Evolutionary conservation across 2,329 filamentous ascomycete species (phyloP).

Genomic region (Fusarium duplospermum): DNA sequence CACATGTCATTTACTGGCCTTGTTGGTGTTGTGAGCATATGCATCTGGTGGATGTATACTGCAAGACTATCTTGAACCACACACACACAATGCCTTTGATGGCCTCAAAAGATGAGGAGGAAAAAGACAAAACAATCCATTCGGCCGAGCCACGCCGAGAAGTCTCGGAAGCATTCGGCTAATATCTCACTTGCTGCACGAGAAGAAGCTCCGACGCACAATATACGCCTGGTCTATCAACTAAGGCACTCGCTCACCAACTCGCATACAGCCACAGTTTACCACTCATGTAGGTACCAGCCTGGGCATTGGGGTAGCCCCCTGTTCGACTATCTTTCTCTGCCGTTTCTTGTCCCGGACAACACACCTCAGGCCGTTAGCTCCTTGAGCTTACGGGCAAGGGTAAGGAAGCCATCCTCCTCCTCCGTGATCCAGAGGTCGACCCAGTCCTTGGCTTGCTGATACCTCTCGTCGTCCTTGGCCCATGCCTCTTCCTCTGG

Average conservation of each 20-base stretch:
- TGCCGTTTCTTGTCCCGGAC: neutral
- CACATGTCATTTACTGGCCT: neutral
- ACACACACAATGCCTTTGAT: neutral
- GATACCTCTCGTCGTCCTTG: constrained; percentile 61
- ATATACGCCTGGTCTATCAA: neutral
- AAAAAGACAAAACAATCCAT: neutral
- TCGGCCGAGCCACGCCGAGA: neutral
- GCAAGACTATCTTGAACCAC: neutral
- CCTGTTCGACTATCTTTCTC: neutral
- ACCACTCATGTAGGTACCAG: neutral
- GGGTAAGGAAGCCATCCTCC: constrained; percentile 47
- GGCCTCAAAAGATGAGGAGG: neutral
- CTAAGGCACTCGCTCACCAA: neutral
- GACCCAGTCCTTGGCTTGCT: constrained; percentile 59
- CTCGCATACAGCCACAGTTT: neutral
- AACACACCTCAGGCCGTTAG: constrained; percentile 4
- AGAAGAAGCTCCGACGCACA: neutral
- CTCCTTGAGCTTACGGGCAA: constrained; percentile 45
- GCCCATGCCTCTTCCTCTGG: constrained; percentile 72
- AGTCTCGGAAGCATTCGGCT: neutral
- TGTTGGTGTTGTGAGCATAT: neutral
- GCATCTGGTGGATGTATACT: neutral
- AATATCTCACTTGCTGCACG: neutral
- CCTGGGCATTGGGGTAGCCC: neutral
- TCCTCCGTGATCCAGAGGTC: constrained; percentile 53